Conservation (phyloP, 2,329 filamentous ascomycete species). For the Colletotrichum sp. region DNA sequence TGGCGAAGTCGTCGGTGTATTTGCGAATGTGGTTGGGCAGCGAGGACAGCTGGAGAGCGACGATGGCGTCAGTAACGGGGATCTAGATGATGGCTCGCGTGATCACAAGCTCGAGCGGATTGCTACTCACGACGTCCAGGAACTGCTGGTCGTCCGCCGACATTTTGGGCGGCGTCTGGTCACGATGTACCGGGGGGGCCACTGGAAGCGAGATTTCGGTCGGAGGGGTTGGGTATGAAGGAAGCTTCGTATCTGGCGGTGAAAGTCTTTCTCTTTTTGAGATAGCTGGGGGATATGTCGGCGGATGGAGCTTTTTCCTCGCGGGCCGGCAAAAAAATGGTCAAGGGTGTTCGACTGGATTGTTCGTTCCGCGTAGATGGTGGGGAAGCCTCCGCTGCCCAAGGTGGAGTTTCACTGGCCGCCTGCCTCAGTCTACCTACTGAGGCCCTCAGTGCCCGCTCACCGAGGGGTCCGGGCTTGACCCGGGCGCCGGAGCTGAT, state of each 20-base stretch:
- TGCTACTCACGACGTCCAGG: conserved; percentile 71
- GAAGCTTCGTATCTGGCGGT: background rate
- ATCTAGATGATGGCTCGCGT: background rate
- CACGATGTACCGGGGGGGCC: background rate
- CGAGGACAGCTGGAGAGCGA: conserved; percentile 50
- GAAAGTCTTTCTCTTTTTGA: background rate
- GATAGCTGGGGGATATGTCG: background rate
- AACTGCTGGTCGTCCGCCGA: conserved; percentile 81
- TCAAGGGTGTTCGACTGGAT: background rate
- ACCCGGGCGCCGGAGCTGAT: background rate
- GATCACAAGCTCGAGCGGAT: background rate
- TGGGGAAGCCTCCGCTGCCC: background rate
- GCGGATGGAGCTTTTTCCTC: background rate
- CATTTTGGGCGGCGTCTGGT: conserved; percentile 56
- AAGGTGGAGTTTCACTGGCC: conserved; percentile 9
- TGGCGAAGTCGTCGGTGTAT: conserved; percentile 76
- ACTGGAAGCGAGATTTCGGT: background rate
- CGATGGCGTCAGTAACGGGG: conserved; percentile 7
- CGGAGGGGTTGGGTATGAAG: background rate
- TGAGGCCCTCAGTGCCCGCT: background rate
- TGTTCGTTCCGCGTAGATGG: background rate
- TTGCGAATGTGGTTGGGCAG: conserved; percentile 68
- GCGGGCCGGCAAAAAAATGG: conserved; percentile 8
- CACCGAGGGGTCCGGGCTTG: background rate
- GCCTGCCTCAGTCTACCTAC: background rate